A percentile compares a stretch with the other conserved stretches of the same genome.
These are phyloP conservation scores for Priceomyces melissophilus DNA, from an alignment of 805 yeast genomes.

Conservation along the genomic window DNA sequence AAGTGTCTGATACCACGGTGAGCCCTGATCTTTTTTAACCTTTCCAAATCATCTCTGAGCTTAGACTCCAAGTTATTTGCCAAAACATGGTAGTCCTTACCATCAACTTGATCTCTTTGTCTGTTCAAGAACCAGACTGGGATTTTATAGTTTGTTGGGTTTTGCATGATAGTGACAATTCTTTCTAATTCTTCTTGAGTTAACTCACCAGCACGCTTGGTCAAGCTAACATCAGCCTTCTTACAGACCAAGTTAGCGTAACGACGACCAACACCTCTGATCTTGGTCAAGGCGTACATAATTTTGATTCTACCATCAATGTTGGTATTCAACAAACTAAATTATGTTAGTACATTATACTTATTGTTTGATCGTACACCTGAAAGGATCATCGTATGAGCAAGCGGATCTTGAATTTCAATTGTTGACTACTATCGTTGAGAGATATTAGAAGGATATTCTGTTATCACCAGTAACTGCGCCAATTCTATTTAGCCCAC, in stretches of 20 bases:
- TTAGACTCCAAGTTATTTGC: constrained; percentile 99
- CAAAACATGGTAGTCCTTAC: constrained; percentile 98
- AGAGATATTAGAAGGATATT: too few relatives aligned
- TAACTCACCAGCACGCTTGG: constrained; percentile 99
- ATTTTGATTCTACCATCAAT: constrained; percentile 99
- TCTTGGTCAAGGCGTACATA: constrained; percentile 99
- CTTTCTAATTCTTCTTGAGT: constrained; percentile 99
- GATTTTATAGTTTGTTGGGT: constrained; percentile 98
- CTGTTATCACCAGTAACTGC: too few relatives aligned
- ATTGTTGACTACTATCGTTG: too few relatives aligned
- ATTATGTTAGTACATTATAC: constrained; percentile 22
- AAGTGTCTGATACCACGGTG: constrained; percentile 99
- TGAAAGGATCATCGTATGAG: too few relatives aligned
- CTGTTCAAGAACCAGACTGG: constrained; percentile 99
- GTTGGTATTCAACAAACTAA: constrained; percentile 98
- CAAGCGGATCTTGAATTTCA: too few relatives aligned
- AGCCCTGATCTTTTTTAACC: constrained; percentile 99
- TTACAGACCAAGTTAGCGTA: constrained; percentile 99
- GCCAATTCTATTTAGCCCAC: too few relatives aligned
- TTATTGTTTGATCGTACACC: too few relatives aligned
- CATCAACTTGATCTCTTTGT: constrained; percentile 97
- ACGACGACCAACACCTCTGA: constrained; percentile 99
- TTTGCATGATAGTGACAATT: constrained; percentile 99
- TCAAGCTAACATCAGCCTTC: constrained; percentile 98
- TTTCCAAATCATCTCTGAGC: constrained; percentile 99